Conservation (phyloP, 208 protist species). For the Trypanosomatidae sp. region DNA sequence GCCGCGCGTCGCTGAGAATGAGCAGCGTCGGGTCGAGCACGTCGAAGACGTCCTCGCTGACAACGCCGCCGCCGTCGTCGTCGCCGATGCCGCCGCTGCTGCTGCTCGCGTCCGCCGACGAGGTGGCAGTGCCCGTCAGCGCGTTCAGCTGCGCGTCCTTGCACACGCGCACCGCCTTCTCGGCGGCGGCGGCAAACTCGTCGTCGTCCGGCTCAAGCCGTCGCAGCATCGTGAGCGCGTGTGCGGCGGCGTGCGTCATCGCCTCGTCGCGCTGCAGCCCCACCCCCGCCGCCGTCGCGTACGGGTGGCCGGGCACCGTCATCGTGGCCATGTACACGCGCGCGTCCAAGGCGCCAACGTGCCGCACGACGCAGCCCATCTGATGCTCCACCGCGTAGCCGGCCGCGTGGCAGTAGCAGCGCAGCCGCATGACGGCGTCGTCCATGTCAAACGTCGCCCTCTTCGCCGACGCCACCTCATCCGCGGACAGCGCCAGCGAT, state of each 20-base stretch:
- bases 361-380: constrained; percentile 18
- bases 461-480: too few relatives aligned
- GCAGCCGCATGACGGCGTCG: constrained; percentile 24
- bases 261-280: constrained; percentile 33
- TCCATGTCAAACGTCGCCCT: background rate
- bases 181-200: constrained; percentile 1
- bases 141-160: background rate
- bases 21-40: background rate
- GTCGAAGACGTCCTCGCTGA: too few relatives aligned
- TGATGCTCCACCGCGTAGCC: constrained; percentile 6
- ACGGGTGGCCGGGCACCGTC: constrained; percentile 44
- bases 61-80: too few relatives aligned
- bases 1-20: background rate
- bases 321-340: constrained; percentile 43
- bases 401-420: constrained; percentile 23
- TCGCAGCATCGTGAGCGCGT: constrained; percentile 53
- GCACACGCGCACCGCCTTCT: background rate
- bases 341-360: constrained; percentile 25
- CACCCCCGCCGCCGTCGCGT: constrained; percentile 44
- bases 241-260: constrained; percentile 59
- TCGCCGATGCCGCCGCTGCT: too few relatives aligned
- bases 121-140: background rate
- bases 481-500: too few relatives aligned
- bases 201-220: constrained; percentile 63
- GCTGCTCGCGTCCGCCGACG: too few relatives aligned